These are phyloP conservation scores for Gonapodya sp. DNA, from an alignment of 192 early-diverging fungal genomes.

Conservation along the genomic window DNA sequence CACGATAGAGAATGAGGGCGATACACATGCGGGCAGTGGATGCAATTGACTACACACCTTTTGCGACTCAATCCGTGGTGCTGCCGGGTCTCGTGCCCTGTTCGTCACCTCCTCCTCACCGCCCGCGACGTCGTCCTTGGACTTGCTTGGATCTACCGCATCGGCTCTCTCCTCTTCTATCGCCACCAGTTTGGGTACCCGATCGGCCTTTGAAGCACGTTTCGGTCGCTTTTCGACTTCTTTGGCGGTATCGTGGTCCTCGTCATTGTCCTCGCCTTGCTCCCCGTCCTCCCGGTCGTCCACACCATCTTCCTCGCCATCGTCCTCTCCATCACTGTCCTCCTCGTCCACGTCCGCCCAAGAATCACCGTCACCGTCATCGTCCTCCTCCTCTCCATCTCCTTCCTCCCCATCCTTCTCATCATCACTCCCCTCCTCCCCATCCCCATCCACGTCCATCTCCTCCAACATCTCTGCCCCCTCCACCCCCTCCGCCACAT, in stretches of 20 bases:
- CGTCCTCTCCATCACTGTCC: conserved; percentile 20
- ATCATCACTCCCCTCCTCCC: conserved; percentile 20
- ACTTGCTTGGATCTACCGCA: background rate
- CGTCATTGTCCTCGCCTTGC: conserved; percentile 36
- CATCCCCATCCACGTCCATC: conserved; percentile 25
- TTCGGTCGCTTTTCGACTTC: background rate
- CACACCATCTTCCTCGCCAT: conserved; percentile 28
- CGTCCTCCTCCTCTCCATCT: conserved; percentile 19
- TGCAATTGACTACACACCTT: no score
- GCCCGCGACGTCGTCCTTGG: background rate
- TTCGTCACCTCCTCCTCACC: no score
- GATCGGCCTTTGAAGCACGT: background rate
- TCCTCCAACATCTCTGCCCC: conserved; percentile 63
- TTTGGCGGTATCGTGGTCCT: conserved; percentile 16
- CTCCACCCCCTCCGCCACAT: conserved; percentile 56
- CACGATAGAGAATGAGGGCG: no score
- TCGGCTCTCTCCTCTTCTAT: no score
- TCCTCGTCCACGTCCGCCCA: conserved; percentile 20
- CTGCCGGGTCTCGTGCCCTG: no score
- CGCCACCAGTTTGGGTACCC: no score
- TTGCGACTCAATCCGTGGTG: background rate
- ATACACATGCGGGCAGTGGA: no score
- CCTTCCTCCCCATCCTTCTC: conserved; percentile 19
- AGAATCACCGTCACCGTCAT: conserved; percentile 28
- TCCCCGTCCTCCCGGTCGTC: conserved; percentile 23